Percentiles rank a stretch among this genome's conserved stretches.
Conservation (phyloP, 768 basidiomycete species). For the Pholiota molesta region DNA sequence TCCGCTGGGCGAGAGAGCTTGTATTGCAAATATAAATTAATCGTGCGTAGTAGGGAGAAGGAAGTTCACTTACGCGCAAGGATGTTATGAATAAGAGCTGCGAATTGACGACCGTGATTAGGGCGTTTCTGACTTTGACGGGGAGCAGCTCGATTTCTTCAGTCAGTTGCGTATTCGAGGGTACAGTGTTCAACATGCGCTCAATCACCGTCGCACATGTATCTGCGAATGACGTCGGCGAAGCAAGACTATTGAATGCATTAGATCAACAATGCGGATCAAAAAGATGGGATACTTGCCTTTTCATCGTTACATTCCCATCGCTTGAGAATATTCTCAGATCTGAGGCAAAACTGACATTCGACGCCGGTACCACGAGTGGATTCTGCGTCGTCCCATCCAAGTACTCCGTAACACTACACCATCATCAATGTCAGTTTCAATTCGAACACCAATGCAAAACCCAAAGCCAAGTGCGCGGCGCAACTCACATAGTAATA, state of each 20-base stretch:
- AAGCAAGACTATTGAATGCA: slow-evolving; percentile 24
- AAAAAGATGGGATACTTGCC: slow-evolving; percentile 21
- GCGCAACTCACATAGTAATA: too few relatives aligned
- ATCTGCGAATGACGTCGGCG: slow-evolving; percentile 30
- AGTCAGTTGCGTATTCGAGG: slow-evolving; percentile 37
- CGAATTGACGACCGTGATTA: slow-evolving; percentile 31
- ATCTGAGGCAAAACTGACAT: slow-evolving; percentile 41
- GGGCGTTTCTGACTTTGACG: slow-evolving; percentile 34
- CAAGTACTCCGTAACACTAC: slow-evolving; percentile 42
- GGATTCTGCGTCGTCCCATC: slow-evolving; percentile 41
- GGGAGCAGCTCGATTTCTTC: slow-evolving; percentile 38
- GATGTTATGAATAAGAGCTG: slow-evolving; percentile 33
- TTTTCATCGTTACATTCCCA: slow-evolving; percentile 42
- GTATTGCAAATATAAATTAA: background rate
- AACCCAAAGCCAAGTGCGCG: too few relatives aligned
- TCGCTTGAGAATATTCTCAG: slow-evolving; percentile 41
- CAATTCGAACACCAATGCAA: too few relatives aligned
- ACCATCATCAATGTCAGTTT: too few relatives aligned
- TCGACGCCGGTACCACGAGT: slow-evolving; percentile 27
- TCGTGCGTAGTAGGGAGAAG: background rate
- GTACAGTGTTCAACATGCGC: slow-evolving; percentile 47
- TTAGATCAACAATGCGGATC: background rate
- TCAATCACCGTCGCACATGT: slow-evolving; percentile 37
- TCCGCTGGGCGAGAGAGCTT: background rate
- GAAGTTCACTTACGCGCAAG: slow-evolving; percentile 29